Conservation (phyloP, 2,329 filamentous ascomycete species). For the Rhexocercosporidium sp. region DNA sequence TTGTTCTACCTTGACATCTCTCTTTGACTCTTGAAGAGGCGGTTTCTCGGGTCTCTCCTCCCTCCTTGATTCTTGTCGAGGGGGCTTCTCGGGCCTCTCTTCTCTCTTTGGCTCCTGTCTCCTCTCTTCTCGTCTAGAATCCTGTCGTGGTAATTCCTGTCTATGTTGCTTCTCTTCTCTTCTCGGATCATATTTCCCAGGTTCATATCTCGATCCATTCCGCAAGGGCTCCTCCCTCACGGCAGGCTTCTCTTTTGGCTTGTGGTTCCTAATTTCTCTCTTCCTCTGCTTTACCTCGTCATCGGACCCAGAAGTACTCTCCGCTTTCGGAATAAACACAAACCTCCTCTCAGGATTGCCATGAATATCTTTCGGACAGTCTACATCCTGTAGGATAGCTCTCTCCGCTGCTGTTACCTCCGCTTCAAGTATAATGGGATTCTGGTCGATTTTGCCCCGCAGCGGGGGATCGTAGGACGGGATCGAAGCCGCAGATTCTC, state of each 20-base stretch:
- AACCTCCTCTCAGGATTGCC: constrained; percentile 62
- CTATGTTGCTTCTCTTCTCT: not conserved
- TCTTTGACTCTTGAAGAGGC: not conserved
- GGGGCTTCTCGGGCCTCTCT: constrained; percentile 1
- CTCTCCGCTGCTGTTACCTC: constrained; percentile 43
- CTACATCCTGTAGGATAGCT: constrained; percentile 35
- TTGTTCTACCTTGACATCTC: constrained; percentile 20
- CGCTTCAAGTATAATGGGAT: constrained; percentile 69
- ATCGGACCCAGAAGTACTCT: constrained; percentile 6
- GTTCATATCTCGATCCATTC: not conserved
- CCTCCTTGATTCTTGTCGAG: constrained; percentile 10
- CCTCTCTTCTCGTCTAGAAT: constrained; percentile 10
- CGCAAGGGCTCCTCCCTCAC: not conserved
- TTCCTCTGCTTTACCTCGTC: constrained; percentile 9
- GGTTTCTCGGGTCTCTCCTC: constrained; percentile 9
- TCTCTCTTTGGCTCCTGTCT: constrained; percentile 4
- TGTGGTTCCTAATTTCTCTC: not conserved
- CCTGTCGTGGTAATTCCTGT: constrained; percentile 1
- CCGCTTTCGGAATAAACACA: constrained; percentile 55
- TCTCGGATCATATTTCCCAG: not conserved
- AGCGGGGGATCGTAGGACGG: constrained; percentile 59
- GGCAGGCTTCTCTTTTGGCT: not conserved
- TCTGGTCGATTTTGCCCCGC: constrained; percentile 70
- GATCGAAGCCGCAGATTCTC: constrained; percentile 52
- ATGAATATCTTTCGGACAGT: constrained; percentile 29